phyloP scores from a whole-genome alignment of 768 basidiomycete genomes.

The Asterophora lycoperdoides region DNA sequence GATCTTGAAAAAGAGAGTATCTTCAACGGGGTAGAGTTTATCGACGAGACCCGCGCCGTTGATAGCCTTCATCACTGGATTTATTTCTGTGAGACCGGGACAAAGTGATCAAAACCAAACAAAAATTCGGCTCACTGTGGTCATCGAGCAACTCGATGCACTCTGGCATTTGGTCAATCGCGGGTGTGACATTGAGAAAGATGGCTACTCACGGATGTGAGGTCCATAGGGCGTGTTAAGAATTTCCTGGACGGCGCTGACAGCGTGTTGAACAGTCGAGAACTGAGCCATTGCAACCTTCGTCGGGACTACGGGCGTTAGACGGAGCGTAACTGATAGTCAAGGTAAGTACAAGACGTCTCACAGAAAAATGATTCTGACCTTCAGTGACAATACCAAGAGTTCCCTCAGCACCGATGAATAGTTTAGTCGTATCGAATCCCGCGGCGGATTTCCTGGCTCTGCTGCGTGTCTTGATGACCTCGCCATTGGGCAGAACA shows the following conservation, averaged over 20 bases:
- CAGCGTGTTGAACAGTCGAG: constrained; percentile 71
- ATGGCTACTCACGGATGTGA: constrained; percentile 57
- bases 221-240: constrained; percentile 62
- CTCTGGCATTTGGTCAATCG: constrained; percentile 39
- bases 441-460: constrained; percentile 85
- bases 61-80: constrained; percentile 71
- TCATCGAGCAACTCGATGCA: constrained; percentile 88
- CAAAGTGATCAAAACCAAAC: not conserved
- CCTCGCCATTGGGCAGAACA: constrained; percentile 78
- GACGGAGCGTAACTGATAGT: constrained; percentile 66
- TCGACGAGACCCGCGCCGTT: constrained; percentile 61
- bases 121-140: constrained; percentile 39
- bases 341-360: not conserved
- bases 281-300: constrained; percentile 89
- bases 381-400: constrained; percentile 89
- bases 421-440: constrained; percentile 82
- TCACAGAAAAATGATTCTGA: constrained; percentile 15
- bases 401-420: constrained; percentile 89
- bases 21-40: constrained; percentile 59
- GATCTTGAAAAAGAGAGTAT: constrained; percentile 89
- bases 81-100: not conserved
- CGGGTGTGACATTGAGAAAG: not conserved
- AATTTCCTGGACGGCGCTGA: constrained; percentile 78
- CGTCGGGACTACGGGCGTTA: constrained; percentile 77
- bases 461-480: constrained; percentile 79